Evolutionary conservation across 129 eudicot species (phyloP).

Genomic region (Smallanthus sonchifolius): DNA sequence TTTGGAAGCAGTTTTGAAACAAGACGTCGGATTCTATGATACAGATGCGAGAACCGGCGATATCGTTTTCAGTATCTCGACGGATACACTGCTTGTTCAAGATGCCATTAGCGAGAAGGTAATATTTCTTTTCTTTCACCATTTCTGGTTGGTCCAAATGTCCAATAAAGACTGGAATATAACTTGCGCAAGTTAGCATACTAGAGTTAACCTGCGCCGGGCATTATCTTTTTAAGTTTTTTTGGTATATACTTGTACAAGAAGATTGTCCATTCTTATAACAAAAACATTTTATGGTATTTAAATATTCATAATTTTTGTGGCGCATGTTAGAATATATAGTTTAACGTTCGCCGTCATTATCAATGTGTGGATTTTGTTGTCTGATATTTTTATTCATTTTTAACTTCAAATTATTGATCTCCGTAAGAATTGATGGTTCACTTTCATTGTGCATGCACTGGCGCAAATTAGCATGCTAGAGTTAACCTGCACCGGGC

Average conservation of each 20-base stretch:
- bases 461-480: conserved; percentile 20
- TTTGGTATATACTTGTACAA: conserved; percentile 4
- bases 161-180: not conserved
- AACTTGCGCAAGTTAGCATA: conserved; percentile 19
- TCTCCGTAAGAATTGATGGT: no score
- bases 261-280: conserved; percentile 16
- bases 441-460: no score
- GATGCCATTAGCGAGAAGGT: conserved; percentile 99
- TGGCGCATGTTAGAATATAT: conserved; percentile 26
- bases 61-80: conserved; percentile 90
- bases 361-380: not conserved
- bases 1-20: conserved; percentile 87
- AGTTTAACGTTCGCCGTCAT: not conserved
- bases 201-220: conserved; percentile 4
- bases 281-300: not conserved
- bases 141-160: conserved; percentile 22
- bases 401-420: no score
- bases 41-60: conserved; percentile 99
- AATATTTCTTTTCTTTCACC: conserved; percentile 2
- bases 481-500: conserved; percentile 6
- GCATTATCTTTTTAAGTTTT: conserved; percentile 1
- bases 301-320: not conserved
- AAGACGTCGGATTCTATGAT: conserved; percentile 93
- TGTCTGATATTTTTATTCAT: not conserved
- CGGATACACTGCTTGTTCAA: conserved; percentile 96